Conservation (phyloP, 2,329 filamentous ascomycete species). For the Pseudomassariella vexata region DNA sequence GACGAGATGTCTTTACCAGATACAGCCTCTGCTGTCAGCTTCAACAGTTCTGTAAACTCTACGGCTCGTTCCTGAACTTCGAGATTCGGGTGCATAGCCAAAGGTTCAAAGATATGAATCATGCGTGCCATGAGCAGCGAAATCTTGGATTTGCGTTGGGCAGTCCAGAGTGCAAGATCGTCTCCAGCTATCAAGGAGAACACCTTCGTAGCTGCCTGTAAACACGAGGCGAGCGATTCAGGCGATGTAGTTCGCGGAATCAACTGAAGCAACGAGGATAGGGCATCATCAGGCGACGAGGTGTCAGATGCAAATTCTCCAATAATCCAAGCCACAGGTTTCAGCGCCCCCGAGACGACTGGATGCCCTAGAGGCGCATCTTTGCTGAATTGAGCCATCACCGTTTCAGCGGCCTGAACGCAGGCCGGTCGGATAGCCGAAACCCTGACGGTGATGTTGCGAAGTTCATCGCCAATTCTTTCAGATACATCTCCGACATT, state of each 20-base stretch:
- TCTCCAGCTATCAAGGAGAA: slow-evolving; percentile 68
- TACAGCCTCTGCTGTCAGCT: slow-evolving; percentile 77
- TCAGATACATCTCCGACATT: slow-evolving; percentile 51
- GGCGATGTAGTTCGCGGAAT: slow-evolving; percentile 52
- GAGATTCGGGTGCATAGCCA: slow-evolving; percentile 76
- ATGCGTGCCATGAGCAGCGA: slow-evolving; percentile 76
- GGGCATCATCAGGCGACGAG: slow-evolving; percentile 61
- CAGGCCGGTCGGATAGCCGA: slow-evolving; percentile 74
- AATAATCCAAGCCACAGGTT: slow-evolving; percentile 75
- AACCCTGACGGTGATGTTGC: slow-evolving; percentile 89
- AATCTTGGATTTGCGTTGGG: slow-evolving; percentile 66
- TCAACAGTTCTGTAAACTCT: slow-evolving; percentile 85
- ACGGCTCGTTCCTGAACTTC: slow-evolving; percentile 95
- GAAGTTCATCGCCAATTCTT: slow-evolving; percentile 76
- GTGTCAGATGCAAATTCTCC: slow-evolving; percentile 82
- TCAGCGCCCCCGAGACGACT: slow-evolving; percentile 61
- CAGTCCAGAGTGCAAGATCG: slow-evolving; percentile 62
- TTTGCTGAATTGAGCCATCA: slow-evolving; percentile 54
- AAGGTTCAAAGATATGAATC: slow-evolving; percentile 72
- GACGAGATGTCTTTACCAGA: slow-evolving; percentile 57
- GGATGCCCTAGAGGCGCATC: slow-evolving; percentile 49
- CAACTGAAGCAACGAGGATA: slow-evolving; percentile 69
- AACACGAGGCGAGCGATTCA: slow-evolving; percentile 66
- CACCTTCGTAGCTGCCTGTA: slow-evolving; percentile 83
- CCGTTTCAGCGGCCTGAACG: slow-evolving; percentile 75